Evolutionary conservation across 176 grass and related monocot genomes (phyloP).

Genomic region (Saccharum spontaneum): DNA sequence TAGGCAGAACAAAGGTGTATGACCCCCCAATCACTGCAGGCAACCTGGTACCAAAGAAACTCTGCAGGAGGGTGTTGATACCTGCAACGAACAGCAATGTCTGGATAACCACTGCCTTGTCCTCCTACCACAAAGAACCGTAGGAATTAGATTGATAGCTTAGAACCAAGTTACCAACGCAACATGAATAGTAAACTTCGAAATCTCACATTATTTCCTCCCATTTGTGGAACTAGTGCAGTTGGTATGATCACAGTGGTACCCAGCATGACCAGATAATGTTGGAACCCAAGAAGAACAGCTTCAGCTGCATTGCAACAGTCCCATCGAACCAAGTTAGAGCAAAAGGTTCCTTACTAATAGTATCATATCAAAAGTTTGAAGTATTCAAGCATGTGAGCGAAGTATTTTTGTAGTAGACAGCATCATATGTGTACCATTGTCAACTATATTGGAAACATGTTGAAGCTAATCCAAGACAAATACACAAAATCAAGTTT

Average conservation of each 20-base stretch:
- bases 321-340: neutral
- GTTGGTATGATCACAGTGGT: slow-evolving; percentile 98
- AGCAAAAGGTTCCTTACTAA: neutral
- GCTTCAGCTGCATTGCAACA: slow-evolving; percentile 76
- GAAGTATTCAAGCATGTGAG: neutral
- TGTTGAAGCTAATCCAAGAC: neutral
- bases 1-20: slow-evolving; percentile 91
- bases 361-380: neutral
- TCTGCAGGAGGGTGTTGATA: slow-evolving; percentile 92
- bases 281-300: slow-evolving; percentile 97
- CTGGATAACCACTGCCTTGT: slow-evolving; percentile 94
- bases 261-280: slow-evolving; percentile 96
- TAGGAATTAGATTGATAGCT: slow-evolving; percentile 5
- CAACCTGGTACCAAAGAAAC: slow-evolving; percentile 88
- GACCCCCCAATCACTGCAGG: slow-evolving; percentile 92
- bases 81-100: slow-evolving; percentile 91
- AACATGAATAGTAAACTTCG: neutral
- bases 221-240: slow-evolving; percentile 99
- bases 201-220: slow-evolving; percentile 87
- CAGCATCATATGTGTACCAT: neutral
- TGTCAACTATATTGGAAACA: neutral
- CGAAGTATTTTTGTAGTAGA: neutral
- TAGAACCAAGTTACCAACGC: neutral
- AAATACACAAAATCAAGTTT: neutral
- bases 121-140: slow-evolving; percentile 53